Base-by-base conservation (phyloP, 2,329 filamentous ascomycete genomes). In the Talaromyces albobiverticillius region DNA sequence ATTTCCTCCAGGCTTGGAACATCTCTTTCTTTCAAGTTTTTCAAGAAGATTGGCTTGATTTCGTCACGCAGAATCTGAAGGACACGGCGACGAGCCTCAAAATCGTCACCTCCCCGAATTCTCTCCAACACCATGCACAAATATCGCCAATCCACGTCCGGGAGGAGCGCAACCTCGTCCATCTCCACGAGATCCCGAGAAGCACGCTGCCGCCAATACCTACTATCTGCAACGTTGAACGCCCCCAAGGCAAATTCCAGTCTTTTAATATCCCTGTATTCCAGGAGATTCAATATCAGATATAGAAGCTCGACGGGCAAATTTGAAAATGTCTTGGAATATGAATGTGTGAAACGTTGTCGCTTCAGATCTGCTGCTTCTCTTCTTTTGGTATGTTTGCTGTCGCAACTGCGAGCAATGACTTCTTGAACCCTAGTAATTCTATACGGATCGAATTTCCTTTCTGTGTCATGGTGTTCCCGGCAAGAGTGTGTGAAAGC, bases 151-250 rank as follows among this genome's bases (percentile, higher is more conserved):
- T 31, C 14, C 5, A 49, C 4, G 22, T 48, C 22, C 8, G 26
- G 11, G 1, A 23, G 6, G 1, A 23, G 9, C 26, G 34, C 32
- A 31, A 41, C 38, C 16, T 49, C 46, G 20, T 41, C 34, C 23
- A 31, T 41, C 25, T 49, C 46, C 32, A 41, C 34, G 34, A 49
- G 32, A 49, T 26, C 18, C 4, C 4, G 2, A 18, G 34, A 34
- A 49, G 46, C 46, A 40, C 46, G 34, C n/a, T 31, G 46, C 14
- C 23, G 46, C 34, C 34, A 49, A 31, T 49, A 49, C 3, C 8
- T 31, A 3, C 8, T 31, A 1, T 31, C 23, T 41, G 34, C 14
- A 29, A 49, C 34, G 29, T 11, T 31, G 6, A 16, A 18, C 13
- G 20, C 29, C 7, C 46, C 34, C 16, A 41, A 6, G 13, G 31